These are phyloP conservation scores for Neopestalotiopsis sp. DNA, from an alignment of 2,329 filamentous ascomycete species.

Conservation along the genomic window DNA sequence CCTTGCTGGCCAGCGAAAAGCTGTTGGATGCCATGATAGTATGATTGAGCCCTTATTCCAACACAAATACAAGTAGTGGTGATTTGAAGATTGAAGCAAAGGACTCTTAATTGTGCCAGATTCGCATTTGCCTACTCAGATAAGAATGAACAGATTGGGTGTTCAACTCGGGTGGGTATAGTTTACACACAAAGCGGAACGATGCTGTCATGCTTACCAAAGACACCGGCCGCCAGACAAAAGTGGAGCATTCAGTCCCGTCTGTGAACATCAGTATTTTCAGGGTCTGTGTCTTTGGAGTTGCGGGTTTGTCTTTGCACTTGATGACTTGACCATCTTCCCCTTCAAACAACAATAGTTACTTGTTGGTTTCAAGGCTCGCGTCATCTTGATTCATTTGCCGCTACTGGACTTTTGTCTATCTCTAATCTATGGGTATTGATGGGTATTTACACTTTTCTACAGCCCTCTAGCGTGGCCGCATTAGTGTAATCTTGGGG, in stretches of 20 bases:
- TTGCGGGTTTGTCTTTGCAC: too few species aligned
- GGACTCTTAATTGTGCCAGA: too few species aligned
- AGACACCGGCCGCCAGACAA: neutral
- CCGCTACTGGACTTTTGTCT: neutral
- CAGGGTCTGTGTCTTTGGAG: neutral
- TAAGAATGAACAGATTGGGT: neutral
- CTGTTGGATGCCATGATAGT: slow-evolving; percentile 28
- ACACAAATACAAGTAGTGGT: too few species aligned
- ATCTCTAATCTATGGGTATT: neutral
- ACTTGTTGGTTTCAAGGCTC: too few species aligned
- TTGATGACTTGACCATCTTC: too few species aligned
- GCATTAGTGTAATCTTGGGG: neutral
- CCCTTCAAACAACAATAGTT: too few species aligned
- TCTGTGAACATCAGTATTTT: neutral
- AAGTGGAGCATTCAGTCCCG: neutral
- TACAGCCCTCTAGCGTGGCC: slow-evolving; percentile 6
- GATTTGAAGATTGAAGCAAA: too few species aligned
- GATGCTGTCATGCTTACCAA: slow-evolving; percentile 19
- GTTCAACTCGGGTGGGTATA: neutral
- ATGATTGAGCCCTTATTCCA: neutral
- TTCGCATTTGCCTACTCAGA: neutral
- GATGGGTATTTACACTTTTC: slow-evolving; percentile 1
- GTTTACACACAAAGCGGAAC: neutral
- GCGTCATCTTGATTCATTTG: too few species aligned
- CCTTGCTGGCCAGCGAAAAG: slow-evolving; percentile 33